A percentile compares a stretch with the other conserved stretches of the same genome.
These are phyloP conservation scores for Incumbomyces lentus DNA, from an alignment of 2,329 filamentous ascomycete species.

Conservation along the genomic window DNA sequence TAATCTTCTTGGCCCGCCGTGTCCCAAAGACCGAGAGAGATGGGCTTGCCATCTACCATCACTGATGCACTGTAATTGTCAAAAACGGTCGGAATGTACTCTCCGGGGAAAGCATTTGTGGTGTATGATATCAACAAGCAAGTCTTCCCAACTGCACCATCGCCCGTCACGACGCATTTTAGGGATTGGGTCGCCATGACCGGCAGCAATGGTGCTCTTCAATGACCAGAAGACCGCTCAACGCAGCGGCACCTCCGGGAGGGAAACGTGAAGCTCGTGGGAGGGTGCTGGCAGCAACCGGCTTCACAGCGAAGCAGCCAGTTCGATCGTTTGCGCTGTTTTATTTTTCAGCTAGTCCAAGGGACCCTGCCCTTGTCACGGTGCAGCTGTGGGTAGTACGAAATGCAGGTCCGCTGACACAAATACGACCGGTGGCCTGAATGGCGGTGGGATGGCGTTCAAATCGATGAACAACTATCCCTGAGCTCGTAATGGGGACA, in stretches of 20 bases:
- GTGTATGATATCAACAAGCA: constrained; percentile 99
- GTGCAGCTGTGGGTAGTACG: neutral
- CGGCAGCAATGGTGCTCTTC: neutral
- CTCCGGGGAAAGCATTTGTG: constrained; percentile 98
- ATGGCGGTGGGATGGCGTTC: neutral
- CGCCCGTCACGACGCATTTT: constrained; percentile 95
- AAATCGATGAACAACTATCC: neutral
- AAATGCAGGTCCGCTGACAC: neutral
- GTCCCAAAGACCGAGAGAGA: constrained; percentile 96
- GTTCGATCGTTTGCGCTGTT: neutral
- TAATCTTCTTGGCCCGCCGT: constrained; percentile 98
- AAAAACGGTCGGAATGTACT: constrained; percentile 99
- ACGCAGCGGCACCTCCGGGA: no score
- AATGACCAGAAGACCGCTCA: no score
- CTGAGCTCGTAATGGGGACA: neutral
- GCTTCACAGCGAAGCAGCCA: neutral
- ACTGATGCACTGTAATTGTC: constrained; percentile 99
- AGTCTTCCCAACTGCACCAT: constrained; percentile 99
- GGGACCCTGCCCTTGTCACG: neutral
- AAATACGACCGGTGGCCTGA: neutral
- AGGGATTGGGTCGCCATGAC: constrained; percentile 18
- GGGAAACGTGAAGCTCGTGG: neutral
- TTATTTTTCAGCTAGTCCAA: no score
- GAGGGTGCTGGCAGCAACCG: neutral
- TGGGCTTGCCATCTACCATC: constrained; percentile 96